phyloP scores from a whole-genome alignment of 148 eudicot species.

The Vaccinium myrtillus region DNA sequence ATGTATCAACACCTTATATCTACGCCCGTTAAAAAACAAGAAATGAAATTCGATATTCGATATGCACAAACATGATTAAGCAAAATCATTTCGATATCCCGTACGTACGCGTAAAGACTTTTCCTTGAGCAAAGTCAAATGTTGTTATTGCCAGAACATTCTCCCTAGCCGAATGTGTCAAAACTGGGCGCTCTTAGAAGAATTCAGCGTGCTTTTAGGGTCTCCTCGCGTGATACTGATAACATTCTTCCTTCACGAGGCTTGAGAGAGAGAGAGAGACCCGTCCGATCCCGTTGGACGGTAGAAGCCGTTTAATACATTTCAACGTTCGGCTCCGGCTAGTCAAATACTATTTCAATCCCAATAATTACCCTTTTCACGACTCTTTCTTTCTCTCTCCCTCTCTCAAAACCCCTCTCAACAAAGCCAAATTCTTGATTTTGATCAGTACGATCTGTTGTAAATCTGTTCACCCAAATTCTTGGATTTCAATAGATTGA shows the following conservation, averaged over 20 bases:
- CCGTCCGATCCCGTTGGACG: background rate
- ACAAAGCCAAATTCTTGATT: background rate
- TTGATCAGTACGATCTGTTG: constrained; percentile 13
- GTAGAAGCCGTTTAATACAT: constrained; percentile 9
- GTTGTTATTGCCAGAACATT: too few species aligned
- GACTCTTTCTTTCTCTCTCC: background rate
- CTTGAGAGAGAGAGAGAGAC: background rate
- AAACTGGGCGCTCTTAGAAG: too few species aligned
- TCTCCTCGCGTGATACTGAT: too few species aligned
- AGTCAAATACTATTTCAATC: background rate
- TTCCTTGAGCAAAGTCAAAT: too few species aligned
- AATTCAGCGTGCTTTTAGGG: too few species aligned
- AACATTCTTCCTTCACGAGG: background rate
- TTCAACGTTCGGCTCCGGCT: constrained; percentile 6
- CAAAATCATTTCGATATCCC: too few species aligned
- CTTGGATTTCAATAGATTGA: background rate
- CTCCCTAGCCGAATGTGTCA: too few species aligned
- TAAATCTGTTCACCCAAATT: background rate
- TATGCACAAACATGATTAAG: too few species aligned
- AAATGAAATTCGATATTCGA: too few species aligned
- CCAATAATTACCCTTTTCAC: background rate
- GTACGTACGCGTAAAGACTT: too few species aligned
- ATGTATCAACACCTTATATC: too few species aligned
- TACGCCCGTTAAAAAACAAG: too few species aligned
- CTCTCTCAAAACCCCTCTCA: background rate